Conservation (phyloP, 2,329 filamentous ascomycete species). For the Lachnellula suecica region DNA sequence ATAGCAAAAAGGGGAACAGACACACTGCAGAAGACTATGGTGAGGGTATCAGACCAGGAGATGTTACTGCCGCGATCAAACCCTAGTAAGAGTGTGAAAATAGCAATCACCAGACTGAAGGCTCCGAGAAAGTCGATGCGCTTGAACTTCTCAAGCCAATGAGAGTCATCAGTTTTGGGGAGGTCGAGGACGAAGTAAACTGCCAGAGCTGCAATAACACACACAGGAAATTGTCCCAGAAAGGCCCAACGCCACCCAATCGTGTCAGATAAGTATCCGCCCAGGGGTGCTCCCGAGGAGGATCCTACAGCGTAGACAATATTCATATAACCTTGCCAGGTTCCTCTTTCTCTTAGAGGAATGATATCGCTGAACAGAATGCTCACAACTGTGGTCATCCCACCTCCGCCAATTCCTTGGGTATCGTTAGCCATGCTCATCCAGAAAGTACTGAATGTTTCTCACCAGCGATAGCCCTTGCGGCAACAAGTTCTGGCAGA, state of each 20-base stretch:
- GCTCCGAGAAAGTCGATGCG: conserved; percentile 76
- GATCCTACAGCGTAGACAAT: conserved; percentile 70
- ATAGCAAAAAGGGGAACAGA: conserved; percentile 59
- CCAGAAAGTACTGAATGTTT: neutral
- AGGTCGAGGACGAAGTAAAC: conserved; percentile 64
- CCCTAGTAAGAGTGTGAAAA: conserved; percentile 44
- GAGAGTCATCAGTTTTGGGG: conserved; percentile 53
- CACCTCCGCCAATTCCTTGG: conserved; percentile 65
- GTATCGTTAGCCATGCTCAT: neutral
- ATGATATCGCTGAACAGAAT: conserved; percentile 73
- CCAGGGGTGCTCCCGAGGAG: conserved; percentile 67
- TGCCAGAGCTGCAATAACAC: conserved; percentile 61
- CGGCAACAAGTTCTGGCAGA: conserved; percentile 65
- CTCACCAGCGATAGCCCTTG: conserved; percentile 46
- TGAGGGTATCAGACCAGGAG: conserved; percentile 60
- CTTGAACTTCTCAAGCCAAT: conserved; percentile 65
- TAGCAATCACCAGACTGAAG: conserved; percentile 59
- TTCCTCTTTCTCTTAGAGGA: conserved; percentile 65
- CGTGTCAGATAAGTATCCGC: conserved; percentile 68
- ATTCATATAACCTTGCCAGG: conserved; percentile 74
- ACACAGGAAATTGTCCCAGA: conserved; percentile 67
- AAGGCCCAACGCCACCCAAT: conserved; percentile 81
- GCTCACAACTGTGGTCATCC: conserved; percentile 68
- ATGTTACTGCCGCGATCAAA: conserved; percentile 73
- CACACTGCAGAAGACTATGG: conserved; percentile 55